phyloP scores from a whole-genome alignment of 345 rosid species.

The Ceriops tagal region DNA sequence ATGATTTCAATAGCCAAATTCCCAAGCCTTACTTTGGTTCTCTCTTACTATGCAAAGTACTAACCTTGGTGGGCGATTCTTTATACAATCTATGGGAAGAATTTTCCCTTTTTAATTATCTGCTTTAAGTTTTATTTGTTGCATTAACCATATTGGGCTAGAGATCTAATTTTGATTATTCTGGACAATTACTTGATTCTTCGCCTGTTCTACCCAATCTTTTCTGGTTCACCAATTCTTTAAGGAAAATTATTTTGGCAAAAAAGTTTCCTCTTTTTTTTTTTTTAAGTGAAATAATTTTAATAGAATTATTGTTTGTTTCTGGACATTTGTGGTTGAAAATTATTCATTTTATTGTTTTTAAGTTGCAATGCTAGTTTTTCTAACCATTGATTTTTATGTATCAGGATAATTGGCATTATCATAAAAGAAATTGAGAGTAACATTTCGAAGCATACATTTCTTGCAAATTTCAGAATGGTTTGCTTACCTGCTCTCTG shows the following conservation, averaged over 20 bases:
- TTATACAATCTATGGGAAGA: too few species aligned
- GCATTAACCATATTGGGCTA: constrained; percentile 4
- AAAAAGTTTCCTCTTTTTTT: not conserved
- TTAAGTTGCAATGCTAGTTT: not conserved
- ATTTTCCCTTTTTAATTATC: not conserved
- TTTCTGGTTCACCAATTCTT: too few species aligned
- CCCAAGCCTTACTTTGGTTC: too few species aligned
- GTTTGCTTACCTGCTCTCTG: constrained; percentile 65
- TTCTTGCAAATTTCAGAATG: constrained; percentile 90
- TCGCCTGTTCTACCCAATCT: too few species aligned
- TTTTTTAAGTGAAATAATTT: not conserved
- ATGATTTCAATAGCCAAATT: too few species aligned
- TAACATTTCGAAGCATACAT: constrained; percentile 75
- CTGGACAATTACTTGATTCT: too few species aligned
- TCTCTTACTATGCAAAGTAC: too few species aligned
- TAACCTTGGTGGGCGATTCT: too few species aligned
- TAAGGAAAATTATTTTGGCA: too few species aligned
- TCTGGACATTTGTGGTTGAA: not conserved
- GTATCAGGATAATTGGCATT: constrained; percentile 72
- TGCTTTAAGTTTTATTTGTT: not conserved
- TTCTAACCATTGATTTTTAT: constrained; percentile 14
- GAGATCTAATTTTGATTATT: not conserved
- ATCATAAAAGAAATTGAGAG: constrained; percentile 89
- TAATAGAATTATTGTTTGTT: not conserved
- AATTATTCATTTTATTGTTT: not conserved